Percentiles rank a stretch among this genome's conserved stretches.
phyloP scores from a whole-genome alignment of 2,329 filamentous ascomycete species.

The Venturiaceae sp. region DNA sequence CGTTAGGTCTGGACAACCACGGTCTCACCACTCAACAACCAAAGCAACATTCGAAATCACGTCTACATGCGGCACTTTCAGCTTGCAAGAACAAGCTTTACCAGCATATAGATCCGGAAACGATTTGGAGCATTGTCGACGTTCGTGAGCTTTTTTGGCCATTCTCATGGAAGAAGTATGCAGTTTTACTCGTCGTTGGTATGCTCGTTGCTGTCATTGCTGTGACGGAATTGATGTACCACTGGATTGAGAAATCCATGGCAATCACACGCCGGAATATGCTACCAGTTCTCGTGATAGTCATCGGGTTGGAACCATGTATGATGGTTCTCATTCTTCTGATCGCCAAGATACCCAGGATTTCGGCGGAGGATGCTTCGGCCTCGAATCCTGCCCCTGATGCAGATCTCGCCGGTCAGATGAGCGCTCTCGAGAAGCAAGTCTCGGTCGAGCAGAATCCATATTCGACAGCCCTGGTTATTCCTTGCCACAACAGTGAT shows the following conservation, averaged over 20 bases:
- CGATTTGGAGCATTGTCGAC: slow-evolving; percentile 11
- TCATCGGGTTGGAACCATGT: slow-evolving; percentile 10
- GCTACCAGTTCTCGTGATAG: slow-evolving; percentile 13
- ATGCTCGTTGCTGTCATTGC: slow-evolving; percentile 10
- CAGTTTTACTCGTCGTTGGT: slow-evolving; percentile 10
- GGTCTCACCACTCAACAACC: too few relatives aligned
- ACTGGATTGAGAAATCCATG: slow-evolving; percentile 13
- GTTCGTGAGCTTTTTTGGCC: slow-evolving; percentile 12
- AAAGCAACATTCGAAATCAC: too few relatives aligned
- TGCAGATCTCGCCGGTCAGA: too few relatives aligned
- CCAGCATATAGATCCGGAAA: slow-evolving; percentile 9
- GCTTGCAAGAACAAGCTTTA: background rate
- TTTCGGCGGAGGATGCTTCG: background rate
- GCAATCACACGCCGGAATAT: slow-evolving; percentile 13
- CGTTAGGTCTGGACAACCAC: too few relatives aligned
- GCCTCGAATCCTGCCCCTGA: too few relatives aligned
- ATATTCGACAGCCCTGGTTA: slow-evolving; percentile 6
- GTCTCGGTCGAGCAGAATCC: background rate
- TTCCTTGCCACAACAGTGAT: slow-evolving; percentile 8
- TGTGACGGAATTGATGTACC: slow-evolving; percentile 10
- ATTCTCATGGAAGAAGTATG: slow-evolving; percentile 14
- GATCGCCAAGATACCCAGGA: slow-evolving; percentile 4
- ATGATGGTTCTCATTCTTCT: slow-evolving; percentile 11
- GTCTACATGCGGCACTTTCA: background rate
- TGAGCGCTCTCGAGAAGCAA: background rate